These are phyloP conservation scores for Eremothecium cymbalariae DNA, from an alignment of 1,139 yeast genomes.

Conservation along the genomic window DNA sequence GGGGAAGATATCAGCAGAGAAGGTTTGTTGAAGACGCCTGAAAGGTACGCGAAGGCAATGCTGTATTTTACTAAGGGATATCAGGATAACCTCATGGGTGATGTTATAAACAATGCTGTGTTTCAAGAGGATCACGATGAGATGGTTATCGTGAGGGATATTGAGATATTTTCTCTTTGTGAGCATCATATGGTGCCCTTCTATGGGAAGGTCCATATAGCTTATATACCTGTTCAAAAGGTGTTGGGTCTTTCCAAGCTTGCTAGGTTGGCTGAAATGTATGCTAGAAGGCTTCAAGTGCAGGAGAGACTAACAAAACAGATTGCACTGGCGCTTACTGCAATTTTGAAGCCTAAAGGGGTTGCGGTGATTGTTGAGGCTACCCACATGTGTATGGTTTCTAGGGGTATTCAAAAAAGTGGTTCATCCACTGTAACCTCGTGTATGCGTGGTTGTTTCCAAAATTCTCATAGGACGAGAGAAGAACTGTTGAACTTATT, in stretches of 20 bases:
- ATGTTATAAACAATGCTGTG: slow-evolving; percentile 89
- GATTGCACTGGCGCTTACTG: slow-evolving; percentile 91
- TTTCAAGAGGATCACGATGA: slow-evolving; percentile 98
- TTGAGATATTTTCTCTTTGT: slow-evolving; percentile 84
- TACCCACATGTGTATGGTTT: slow-evolving; percentile 98
- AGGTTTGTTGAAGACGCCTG: slow-evolving; percentile 90
- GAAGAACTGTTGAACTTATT: slow-evolving; percentile 88
- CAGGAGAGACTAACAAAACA: slow-evolving; percentile 96
- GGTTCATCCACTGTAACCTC: slow-evolving; percentile 92
- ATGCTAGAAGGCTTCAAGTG: slow-evolving; percentile 87
- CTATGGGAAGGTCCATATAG: slow-evolving; percentile 93
- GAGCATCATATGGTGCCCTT: slow-evolving; percentile 98
- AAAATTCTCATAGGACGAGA: slow-evolving; percentile 88
- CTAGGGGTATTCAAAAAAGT: slow-evolving; percentile 93
- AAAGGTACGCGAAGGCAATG: slow-evolving; percentile 94
- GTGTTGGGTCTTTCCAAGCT: slow-evolving; percentile 92
- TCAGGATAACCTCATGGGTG: slow-evolving; percentile 74
- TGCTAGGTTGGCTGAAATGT: slow-evolving; percentile 96
- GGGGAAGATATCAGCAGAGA: slow-evolving; percentile 90
- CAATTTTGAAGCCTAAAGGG: slow-evolving; percentile 86
- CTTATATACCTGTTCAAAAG: slow-evolving; percentile 87
- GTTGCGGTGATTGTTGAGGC: slow-evolving; percentile 98
- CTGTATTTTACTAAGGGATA: slow-evolving; percentile 91
- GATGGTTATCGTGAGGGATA: slow-evolving; percentile 95
- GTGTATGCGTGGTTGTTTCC: slow-evolving; percentile 93